Evolutionary conservation across 176 grass and related monocot species (phyloP), one percentile per base, ranked within the genome.

Genomic region (Calamus simplicifolius): DNA sequence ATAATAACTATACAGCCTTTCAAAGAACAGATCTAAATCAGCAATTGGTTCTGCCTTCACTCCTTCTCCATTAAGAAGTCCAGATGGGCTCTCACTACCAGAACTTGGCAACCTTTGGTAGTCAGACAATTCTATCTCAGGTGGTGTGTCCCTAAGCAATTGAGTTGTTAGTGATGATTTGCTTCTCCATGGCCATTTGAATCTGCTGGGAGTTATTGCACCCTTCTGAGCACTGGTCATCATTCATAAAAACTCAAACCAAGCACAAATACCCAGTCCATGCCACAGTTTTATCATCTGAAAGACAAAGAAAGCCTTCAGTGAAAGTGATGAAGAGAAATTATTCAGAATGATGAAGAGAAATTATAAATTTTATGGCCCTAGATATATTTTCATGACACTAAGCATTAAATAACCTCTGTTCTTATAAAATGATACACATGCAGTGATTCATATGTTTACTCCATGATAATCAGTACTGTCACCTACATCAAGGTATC

Each of bases 1-100:
- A 69, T 89, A 98, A 63, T 98, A 98, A 69, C 75, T 79, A 18
- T 98, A 98, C 62, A 98, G 81, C 57, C 88, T 81, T 69, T 77
- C 85, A 25, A 98, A 89, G 73, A 98, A 98, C 48, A 98, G 80
- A 69, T 98, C 93, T 69, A 98, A 52, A 69, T 98, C 84, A 54
- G 76, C 60, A 30, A 98, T 98, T 0, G 72, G 84, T 65, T 92
- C 73, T 28, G 69, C 69, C 48, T 85, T 80, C 73, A 75, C 16
- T 6, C 70, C 65, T 74, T 92, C 88, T 26, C 73, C 84, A 77
- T 87, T 69, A 55, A 98, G 81, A 77, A 98, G 77, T 58, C 85
- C 68, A 38, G 84, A 81, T 17, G 88, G 88, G 75, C 88, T 92
- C 71, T 89, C 93, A 53, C 58, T 74, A 65, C 68, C 70, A 50